Evolutionary conservation across 176 grass and related monocot species (phyloP).

Genomic region (Guadua angustifolia): DNA sequence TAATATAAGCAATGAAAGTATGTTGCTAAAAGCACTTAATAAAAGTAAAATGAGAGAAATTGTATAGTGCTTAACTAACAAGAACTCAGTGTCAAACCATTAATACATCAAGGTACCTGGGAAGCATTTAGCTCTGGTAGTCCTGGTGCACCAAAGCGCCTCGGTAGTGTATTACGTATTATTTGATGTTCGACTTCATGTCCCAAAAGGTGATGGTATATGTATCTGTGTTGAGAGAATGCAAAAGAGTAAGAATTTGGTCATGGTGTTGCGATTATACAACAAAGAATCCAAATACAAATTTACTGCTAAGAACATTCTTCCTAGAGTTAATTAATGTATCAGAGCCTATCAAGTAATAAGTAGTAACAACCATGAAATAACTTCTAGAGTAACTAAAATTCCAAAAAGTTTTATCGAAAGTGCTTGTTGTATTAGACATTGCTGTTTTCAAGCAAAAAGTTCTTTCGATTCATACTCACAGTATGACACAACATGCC

Average conservation of each 20-base stretch:
- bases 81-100: background rate
- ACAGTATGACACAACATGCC: background rate
- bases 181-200: constrained; percentile 98
- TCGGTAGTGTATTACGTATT: constrained; percentile 85
- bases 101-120: constrained; percentile 61
- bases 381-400: background rate
- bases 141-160: constrained; percentile 94
- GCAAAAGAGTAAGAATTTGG: constrained; percentile 15
- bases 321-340: background rate
- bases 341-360: background rate
- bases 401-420: background rate
- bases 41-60: background rate
- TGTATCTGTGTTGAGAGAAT: constrained; percentile 64
- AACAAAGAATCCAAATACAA: constrained; percentile 28
- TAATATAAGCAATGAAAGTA: background rate
- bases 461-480: background rate
- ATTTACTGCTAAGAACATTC: background rate
- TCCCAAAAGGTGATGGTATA: constrained; percentile 98
- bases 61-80: background rate
- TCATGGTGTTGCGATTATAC: background rate
- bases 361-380: constrained; percentile 4
- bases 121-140: constrained; percentile 99
- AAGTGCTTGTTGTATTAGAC: constrained; percentile 2
- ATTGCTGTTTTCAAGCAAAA: background rate
- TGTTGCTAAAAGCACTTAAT: background rate